Evolutionary conservation across 305 asterid genomes (phyloP).

Genomic region (Caryopteris hybrid): DNA sequence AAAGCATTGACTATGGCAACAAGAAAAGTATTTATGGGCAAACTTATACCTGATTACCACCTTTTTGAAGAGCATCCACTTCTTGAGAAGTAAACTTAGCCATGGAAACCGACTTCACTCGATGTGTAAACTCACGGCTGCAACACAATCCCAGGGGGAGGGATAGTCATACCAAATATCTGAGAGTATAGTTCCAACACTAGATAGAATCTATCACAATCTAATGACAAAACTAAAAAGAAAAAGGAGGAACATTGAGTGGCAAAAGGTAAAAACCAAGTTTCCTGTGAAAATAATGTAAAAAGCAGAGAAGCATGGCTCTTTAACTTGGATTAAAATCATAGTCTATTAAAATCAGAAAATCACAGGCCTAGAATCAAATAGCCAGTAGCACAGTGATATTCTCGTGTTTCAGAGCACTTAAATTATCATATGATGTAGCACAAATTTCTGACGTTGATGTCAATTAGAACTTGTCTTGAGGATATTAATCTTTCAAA

Average conservation of each 20-base stretch:
- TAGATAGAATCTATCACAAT: not conserved
- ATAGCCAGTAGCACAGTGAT: not conserved
- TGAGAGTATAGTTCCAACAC: not conserved
- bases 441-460: constrained; percentile 1
- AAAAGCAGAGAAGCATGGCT: not conserved
- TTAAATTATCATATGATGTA: not conserved
- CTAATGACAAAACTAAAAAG: not conserved
- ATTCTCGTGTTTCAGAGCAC: not conserved
- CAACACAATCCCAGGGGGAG: constrained; percentile 22
- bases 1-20: constrained; percentile 9
- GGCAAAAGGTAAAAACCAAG: not conserved
- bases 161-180: constrained; percentile 6
- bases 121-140: constrained; percentile 98
- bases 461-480: not conserved
- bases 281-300: not conserved
- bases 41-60: constrained; percentile 79
- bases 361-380: not conserved
- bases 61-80: constrained; percentile 92
- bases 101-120: constrained; percentile 97
- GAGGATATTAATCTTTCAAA: not conserved
- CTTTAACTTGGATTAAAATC: not conserved
- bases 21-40: constrained; percentile 3
- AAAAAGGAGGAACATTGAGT: not conserved
- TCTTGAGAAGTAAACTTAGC: constrained; percentile 86
- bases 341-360: not conserved